These are phyloP conservation scores for Cytospora leucostoma DNA, from an alignment of 2,329 filamentous ascomycete genomes.

Conservation along the genomic window DNA sequence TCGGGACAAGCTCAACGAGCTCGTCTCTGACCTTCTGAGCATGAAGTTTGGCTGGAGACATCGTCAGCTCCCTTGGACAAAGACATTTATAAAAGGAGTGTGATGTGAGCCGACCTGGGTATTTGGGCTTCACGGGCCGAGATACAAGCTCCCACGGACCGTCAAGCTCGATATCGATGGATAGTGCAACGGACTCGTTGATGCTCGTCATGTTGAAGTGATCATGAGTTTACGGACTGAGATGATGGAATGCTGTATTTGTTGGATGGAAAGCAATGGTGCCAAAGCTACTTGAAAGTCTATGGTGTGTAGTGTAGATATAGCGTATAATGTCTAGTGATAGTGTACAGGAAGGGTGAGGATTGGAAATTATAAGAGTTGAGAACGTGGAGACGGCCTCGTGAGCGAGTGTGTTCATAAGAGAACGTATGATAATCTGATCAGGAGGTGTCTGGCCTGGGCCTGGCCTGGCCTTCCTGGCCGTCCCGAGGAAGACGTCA, in stretches of 20 bases:
- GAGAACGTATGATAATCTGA: background rate
- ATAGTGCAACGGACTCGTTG: background rate
- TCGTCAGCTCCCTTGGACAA: conserved; percentile 10
- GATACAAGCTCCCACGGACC: background rate
- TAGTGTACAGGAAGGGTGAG: too few relatives aligned
- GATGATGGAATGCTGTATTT: background rate
- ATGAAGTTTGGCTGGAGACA: conserved; percentile 53
- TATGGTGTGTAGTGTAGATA: too few relatives aligned
- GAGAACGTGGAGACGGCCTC: too few relatives aligned
- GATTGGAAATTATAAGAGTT: too few relatives aligned
- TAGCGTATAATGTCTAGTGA: background rate
- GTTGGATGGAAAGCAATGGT: background rate
- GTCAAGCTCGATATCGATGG: background rate
- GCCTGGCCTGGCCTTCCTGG: background rate
- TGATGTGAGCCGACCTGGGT: conserved; percentile 37
- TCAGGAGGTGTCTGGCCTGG: background rate
- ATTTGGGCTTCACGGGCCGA: conserved; percentile 33
- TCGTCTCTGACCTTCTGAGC: conserved; percentile 57
- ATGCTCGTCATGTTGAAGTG: conserved; percentile 11
- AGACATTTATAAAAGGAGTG: background rate
- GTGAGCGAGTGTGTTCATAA: background rate
- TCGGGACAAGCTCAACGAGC: conserved; percentile 43
- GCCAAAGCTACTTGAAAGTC: background rate
- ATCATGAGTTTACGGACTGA: background rate
- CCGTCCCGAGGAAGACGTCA: too few relatives aligned